Conservation (phyloP, 2,329 filamentous ascomycete genomes). For the Conoideocrella luteorostrata region DNA sequence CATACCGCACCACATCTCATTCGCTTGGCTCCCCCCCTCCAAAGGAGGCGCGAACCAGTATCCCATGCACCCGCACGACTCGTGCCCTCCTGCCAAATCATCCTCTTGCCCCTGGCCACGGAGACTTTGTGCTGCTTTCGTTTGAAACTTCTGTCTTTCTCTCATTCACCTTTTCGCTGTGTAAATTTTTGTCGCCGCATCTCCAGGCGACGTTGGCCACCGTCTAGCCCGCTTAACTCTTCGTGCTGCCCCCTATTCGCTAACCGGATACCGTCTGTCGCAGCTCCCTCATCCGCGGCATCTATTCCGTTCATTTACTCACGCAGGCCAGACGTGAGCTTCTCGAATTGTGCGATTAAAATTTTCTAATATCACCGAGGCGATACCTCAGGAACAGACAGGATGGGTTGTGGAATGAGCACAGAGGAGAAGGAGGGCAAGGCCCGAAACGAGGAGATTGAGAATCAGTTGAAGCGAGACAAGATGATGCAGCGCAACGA, state of each 20-base stretch:
- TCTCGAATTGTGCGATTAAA: neutral
- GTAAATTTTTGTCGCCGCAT: too few species aligned
- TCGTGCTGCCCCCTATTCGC: slow-evolving; percentile 1
- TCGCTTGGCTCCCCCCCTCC: slow-evolving; percentile 3
- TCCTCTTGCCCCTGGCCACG: slow-evolving; percentile 1
- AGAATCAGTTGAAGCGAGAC: slow-evolving; percentile 97
- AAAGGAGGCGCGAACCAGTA: slow-evolving; percentile 3
- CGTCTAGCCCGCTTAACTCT: neutral
- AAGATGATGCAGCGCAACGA: slow-evolving; percentile 99
- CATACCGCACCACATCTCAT: too few species aligned
- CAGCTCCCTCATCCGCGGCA: neutral
- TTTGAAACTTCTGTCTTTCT: neutral
- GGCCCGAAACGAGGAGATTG: slow-evolving; percentile 99
- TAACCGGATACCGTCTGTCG: neutral
- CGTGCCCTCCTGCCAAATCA: slow-evolving; percentile 7
- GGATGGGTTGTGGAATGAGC: slow-evolving; percentile 99
- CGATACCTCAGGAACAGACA: slow-evolving; percentile 38
- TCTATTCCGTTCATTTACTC: neutral
- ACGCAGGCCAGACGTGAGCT: neutral
- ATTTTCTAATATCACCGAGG: neutral
- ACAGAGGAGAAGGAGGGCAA: slow-evolving; percentile 99
- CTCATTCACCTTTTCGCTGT: too few species aligned
- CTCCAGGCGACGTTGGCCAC: neutral
- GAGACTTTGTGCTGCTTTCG: too few species aligned
- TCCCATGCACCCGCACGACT: slow-evolving; percentile 9